A percentile compares a stretch with the other conserved stretches of the same genome.
Evolutionary conservation across 2,329 filamentous ascomycete genomes (phyloP).

Genomic region (Aspergillus eucalypticola): DNA sequence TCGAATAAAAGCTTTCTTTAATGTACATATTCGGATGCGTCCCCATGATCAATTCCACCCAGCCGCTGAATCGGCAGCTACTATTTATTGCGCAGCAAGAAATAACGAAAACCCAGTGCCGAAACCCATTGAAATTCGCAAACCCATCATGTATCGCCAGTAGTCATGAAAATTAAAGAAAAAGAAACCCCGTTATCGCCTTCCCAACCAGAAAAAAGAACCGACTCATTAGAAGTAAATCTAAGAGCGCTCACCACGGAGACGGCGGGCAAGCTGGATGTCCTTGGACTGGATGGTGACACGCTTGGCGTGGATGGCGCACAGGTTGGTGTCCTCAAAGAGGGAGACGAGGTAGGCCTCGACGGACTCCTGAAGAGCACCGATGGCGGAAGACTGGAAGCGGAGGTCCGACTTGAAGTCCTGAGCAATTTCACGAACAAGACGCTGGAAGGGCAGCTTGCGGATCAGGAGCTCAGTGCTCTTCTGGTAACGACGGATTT

Average conservation of each 20-base stretch:
- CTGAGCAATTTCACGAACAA: conserved; percentile 95
- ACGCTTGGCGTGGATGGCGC: conserved; percentile 98
- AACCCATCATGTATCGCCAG: conserved; percentile 48
- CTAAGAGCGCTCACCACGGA: conserved; percentile 90
- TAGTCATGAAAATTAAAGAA: conserved; percentile 39
- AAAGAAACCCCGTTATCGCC: conserved; percentile 43
- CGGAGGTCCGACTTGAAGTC: conserved; percentile 94
- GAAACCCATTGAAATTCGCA: conserved; percentile 38
- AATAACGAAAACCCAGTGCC: conserved; percentile 41
- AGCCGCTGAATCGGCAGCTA: conserved; percentile 30
- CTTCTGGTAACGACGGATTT: conserved; percentile 98
- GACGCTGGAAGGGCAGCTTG: conserved; percentile 96
- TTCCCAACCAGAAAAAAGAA: conserved; percentile 38
- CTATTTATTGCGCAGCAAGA: conserved; percentile 32
- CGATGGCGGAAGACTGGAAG: conserved; percentile 98
- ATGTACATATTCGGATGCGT: conserved; percentile 37
- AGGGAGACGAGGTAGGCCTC: conserved; percentile 98
- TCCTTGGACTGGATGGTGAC: conserved; percentile 95
- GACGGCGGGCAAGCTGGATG: conserved; percentile 92
- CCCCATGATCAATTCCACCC: conserved; percentile 32
- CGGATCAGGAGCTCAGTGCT: conserved; percentile 92
- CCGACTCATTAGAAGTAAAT: conserved; percentile 31
- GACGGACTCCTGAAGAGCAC: conserved; percentile 95
- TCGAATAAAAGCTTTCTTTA: conserved; percentile 28
- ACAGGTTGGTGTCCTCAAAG: conserved; percentile 97